Conservation (phyloP, 2,329 filamentous ascomycete genomes). For the Hypoxylon sp. region DNA sequence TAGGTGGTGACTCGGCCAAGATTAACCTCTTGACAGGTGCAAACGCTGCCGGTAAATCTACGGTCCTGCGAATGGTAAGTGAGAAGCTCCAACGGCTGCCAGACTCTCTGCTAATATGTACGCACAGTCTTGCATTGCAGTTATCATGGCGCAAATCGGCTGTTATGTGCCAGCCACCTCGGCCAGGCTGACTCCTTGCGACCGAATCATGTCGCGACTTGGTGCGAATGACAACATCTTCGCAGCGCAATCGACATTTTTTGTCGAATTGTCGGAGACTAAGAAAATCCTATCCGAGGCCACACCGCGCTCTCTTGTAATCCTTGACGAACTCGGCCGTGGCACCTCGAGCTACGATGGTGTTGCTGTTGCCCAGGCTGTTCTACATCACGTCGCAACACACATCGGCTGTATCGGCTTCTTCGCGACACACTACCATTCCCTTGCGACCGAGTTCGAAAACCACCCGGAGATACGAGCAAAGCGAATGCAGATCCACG, state of each 20-base stretch:
- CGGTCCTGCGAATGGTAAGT: constrained; percentile 90
- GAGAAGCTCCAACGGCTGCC: background rate
- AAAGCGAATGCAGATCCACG: constrained; percentile 93
- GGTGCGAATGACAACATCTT: constrained; percentile 99
- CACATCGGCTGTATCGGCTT: constrained; percentile 95
- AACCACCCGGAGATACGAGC: constrained; percentile 88
- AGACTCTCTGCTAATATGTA: constrained; percentile 46
- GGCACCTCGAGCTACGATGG: constrained; percentile 97
- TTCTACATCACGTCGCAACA: constrained; percentile 94
- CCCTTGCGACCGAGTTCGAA: constrained; percentile 90
- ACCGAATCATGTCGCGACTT: constrained; percentile 98
- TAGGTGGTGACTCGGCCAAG: constrained; percentile 85
- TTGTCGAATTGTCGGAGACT: constrained; percentile 96
- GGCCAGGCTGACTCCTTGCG: constrained; percentile 88
- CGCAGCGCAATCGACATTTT: constrained; percentile 97
- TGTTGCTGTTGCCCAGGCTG: constrained; percentile 95
- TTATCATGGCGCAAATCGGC: constrained; percentile 97
- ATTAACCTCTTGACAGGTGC: constrained; percentile 95
- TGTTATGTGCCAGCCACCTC: constrained; percentile 89
- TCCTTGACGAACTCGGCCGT: constrained; percentile 94
- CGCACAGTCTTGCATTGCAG: constrained; percentile 86
- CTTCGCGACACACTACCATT: constrained; percentile 98
- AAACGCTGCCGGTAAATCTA: constrained; percentile 98
- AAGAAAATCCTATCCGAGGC: constrained; percentile 98
- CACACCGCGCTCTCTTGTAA: constrained; percentile 93